Conservation (phyloP, 2,329 filamentous ascomycete species). For the Fusarium sarcochroum region DNA sequence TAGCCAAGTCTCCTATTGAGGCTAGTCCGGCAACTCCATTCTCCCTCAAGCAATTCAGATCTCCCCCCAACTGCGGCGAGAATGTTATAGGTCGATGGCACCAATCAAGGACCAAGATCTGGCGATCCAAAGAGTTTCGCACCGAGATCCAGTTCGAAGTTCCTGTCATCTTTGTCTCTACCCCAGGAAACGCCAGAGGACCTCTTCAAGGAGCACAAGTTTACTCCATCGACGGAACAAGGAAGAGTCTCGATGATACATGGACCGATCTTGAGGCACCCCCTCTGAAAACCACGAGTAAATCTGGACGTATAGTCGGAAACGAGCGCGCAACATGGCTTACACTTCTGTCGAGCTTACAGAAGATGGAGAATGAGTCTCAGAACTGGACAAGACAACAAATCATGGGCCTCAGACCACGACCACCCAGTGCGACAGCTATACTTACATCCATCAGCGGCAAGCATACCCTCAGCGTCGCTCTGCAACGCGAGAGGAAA, state of each 20-base stretch:
- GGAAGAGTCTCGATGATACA: conserved; percentile 25
- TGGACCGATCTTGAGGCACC: conserved; percentile 18
- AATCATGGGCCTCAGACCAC: conserved; percentile 19
- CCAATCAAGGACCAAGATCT: conserved; percentile 16
- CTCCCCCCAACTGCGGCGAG: conserved; percentile 21
- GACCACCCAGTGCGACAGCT: conserved; percentile 9
- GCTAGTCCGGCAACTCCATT: conserved; percentile 5
- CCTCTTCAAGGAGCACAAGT: conserved; percentile 1
- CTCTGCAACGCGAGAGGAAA: conserved; percentile 16
- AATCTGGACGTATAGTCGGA: conserved; percentile 13
- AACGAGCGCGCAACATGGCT: conserved; percentile 30
- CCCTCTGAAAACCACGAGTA: neutral
- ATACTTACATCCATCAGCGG: conserved; percentile 21
- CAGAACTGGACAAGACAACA: conserved; percentile 30
- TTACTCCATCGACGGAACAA: conserved; percentile 10
- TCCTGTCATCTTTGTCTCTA: conserved; percentile 7
- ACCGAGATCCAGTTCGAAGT: conserved; percentile 23
- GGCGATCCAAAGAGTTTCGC: conserved; percentile 20
- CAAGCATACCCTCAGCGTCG: conserved; percentile 9
- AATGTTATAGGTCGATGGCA: conserved; percentile 21
- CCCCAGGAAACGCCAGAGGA: neutral
- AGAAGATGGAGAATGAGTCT: conserved; percentile 28
- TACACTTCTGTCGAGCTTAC: neutral
- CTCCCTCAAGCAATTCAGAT: conserved; percentile 23
- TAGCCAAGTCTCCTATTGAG: conserved; percentile 15